Conservation (phyloP, 768 basidiomycete genomes). For the Leucocoprinus leucothites region DNA sequence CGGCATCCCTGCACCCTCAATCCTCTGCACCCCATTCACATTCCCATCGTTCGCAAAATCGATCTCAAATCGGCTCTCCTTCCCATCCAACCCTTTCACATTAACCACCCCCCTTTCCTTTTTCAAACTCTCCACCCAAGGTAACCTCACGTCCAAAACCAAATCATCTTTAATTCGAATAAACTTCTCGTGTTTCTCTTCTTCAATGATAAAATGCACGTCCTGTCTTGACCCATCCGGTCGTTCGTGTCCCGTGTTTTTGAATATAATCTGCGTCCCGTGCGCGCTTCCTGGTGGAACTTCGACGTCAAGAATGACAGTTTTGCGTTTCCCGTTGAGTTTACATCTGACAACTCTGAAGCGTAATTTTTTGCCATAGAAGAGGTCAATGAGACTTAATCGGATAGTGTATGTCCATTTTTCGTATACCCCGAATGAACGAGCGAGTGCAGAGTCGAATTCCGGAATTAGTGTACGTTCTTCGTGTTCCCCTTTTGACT, state of each 20-base stretch:
- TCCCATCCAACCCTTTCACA: constrained; percentile 55
- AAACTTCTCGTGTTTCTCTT: constrained; percentile 56
- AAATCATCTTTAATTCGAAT: constrained; percentile 57
- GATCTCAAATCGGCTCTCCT: constrained; percentile 42
- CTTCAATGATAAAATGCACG: constrained; percentile 63
- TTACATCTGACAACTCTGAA: constrained; percentile 59
- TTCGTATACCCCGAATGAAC: constrained; percentile 40
- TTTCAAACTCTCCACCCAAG: constrained; percentile 50
- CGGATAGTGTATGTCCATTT: constrained; percentile 68
- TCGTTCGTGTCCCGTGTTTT: constrained; percentile 61
- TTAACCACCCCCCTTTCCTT: constrained; percentile 48
- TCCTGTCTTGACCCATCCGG: constrained; percentile 57
- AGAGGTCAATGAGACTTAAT: constrained; percentile 62
- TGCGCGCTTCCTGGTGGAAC: constrained; percentile 60
- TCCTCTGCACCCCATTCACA: constrained; percentile 44
- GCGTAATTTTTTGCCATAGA: constrained; percentile 48
- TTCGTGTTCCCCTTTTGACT: not conserved
- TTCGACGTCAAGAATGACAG: constrained; percentile 58
- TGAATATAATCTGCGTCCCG: constrained; percentile 59
- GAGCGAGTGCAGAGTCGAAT: constrained; percentile 29
- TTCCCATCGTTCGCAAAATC: constrained; percentile 50
- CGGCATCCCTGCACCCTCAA: constrained; percentile 67
- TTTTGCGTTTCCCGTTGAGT: constrained; percentile 45
- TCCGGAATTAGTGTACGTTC: constrained; percentile 6
- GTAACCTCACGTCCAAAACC: constrained; percentile 49